These are phyloP conservation scores for Yamadazyma buinensis DNA, from an alignment of 1,139 yeast genomes.

Conservation along the genomic window DNA sequence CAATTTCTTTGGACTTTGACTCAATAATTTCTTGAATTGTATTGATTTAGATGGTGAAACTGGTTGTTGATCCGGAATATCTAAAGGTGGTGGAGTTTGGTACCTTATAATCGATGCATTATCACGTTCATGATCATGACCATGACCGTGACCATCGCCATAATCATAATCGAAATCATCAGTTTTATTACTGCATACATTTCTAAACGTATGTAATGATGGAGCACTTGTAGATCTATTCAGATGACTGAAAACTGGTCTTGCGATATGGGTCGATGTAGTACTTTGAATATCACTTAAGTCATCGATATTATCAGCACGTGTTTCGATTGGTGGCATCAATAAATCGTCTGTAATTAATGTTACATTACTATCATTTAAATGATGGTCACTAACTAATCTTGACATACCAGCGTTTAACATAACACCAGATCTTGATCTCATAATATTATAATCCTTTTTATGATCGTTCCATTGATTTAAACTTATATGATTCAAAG, in stretches of 20 bases:
- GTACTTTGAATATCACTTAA: constrained; percentile 21
- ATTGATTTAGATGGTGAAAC: constrained; percentile 16
- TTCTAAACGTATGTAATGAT: constrained; percentile 36
- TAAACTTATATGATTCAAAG: constrained; percentile 22
- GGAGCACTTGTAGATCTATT: constrained; percentile 38
- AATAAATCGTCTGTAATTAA: constrained; percentile 12
- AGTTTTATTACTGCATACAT: constrained; percentile 7
- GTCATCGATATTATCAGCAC: constrained; percentile 25
- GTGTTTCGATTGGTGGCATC: constrained; percentile 19
- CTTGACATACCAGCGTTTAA: constrained; percentile 14
- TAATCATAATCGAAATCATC: neutral
- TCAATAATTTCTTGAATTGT: constrained; percentile 31
- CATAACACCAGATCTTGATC: constrained; percentile 20
- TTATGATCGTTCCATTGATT: constrained; percentile 31
- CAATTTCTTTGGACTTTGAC: constrained; percentile 33
- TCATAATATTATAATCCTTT: constrained; percentile 20
- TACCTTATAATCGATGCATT: constrained; percentile 7
- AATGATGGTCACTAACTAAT: constrained; percentile 11
- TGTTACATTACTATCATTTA: constrained; percentile 7
- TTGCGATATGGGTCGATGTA: neutral
- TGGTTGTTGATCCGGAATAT: constrained; percentile 1
- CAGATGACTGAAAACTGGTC: constrained; percentile 18
- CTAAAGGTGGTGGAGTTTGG: constrained; percentile 15
- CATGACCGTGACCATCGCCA: too few relatives aligned
- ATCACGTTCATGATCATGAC: neutral